phyloP scores from a whole-genome alignment of 164 flowering plant species.

The Vitis labrusca region DNA sequence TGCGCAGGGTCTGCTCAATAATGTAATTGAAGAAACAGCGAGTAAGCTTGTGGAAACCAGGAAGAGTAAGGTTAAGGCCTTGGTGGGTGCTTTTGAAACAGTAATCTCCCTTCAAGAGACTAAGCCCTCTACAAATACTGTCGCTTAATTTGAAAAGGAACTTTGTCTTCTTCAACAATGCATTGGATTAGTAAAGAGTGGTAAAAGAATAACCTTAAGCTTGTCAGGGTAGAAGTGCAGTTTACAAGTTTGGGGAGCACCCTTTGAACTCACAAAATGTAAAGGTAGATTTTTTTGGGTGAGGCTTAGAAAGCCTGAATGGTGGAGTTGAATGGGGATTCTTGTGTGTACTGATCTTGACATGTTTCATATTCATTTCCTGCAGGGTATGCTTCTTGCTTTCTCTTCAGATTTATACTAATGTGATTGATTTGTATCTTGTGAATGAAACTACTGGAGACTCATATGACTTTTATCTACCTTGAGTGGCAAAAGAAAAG shows the following conservation, averaged over 20 bases:
- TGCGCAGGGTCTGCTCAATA: conserved; percentile 56
- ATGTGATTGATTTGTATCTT: conserved; percentile 7
- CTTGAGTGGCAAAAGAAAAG: not conserved
- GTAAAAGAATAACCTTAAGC: conserved; percentile 13
- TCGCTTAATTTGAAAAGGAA: conserved; percentile 19
- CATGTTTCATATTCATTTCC: conserved; percentile 1
- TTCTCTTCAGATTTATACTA: conserved; percentile 2
- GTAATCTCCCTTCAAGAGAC: conserved; percentile 80
- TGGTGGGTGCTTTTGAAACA: conserved; percentile 93
- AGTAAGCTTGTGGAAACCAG: conserved; percentile 79
- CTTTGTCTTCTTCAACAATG: not conserved
- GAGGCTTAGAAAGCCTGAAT: conserved; percentile 8
- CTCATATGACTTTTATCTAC: not conserved
- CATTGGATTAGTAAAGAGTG: conserved; percentile 8
- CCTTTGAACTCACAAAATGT: not conserved
- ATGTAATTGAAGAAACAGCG: conserved; percentile 89
- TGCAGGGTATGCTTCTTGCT: conserved; percentile 14
- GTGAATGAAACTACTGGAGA: not conserved
- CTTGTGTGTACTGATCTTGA: conserved; percentile 13
- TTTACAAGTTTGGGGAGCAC: conserved; percentile 12
- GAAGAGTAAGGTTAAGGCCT: conserved; percentile 91
- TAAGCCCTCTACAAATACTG: conserved; percentile 38
- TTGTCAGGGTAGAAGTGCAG: conserved; percentile 4
- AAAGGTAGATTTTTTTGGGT: conserved; percentile 9
- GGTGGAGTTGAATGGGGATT: conserved; percentile 7